Conservation (phyloP, 768 basidiomycete species). For the Mrakia gelida region DNA sequence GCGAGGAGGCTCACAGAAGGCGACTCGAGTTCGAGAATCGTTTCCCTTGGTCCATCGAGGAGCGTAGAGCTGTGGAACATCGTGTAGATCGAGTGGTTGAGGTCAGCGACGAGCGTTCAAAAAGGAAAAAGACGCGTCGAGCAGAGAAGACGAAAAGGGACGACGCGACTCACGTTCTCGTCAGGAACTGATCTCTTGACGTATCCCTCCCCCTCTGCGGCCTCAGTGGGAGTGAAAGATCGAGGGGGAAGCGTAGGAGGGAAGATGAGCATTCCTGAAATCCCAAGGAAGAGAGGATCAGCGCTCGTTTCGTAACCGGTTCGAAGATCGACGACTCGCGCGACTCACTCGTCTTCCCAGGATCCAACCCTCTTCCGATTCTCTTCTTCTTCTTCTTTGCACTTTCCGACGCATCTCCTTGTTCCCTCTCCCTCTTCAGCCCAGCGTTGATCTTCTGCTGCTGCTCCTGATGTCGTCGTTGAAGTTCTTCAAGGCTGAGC, state of each 20-base stretch:
- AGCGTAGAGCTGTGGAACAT: background rate
- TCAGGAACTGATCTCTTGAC: background rate
- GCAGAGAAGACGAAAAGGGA: background rate
- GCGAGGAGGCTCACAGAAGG: background rate
- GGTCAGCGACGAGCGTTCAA: background rate
- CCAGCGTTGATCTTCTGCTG: background rate
- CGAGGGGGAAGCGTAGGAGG: background rate
- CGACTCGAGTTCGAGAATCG: background rate
- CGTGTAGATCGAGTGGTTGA: background rate
- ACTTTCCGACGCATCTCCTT: background rate
- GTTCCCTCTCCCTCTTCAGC: background rate
- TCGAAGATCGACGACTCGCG: background rate
- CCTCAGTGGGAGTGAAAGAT: background rate
- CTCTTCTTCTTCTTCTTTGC: background rate
- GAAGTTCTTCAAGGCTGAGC: background rate
- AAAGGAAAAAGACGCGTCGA: background rate
- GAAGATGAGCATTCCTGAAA: background rate
- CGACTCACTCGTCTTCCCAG: background rate
- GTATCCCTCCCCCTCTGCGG: background rate
- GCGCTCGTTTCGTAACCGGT: background rate
- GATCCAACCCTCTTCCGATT: background rate
- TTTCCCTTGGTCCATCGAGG: background rate
- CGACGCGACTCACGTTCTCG: slow-evolving; percentile 1
- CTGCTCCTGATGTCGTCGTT: background rate
- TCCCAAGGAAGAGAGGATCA: background rate